Evolutionary conservation across 495 filamentous ascomycete genomes (phyloP), one percentile per base, ranked within the genome.

Genomic region (Trichoderma asperelloides): DNA sequence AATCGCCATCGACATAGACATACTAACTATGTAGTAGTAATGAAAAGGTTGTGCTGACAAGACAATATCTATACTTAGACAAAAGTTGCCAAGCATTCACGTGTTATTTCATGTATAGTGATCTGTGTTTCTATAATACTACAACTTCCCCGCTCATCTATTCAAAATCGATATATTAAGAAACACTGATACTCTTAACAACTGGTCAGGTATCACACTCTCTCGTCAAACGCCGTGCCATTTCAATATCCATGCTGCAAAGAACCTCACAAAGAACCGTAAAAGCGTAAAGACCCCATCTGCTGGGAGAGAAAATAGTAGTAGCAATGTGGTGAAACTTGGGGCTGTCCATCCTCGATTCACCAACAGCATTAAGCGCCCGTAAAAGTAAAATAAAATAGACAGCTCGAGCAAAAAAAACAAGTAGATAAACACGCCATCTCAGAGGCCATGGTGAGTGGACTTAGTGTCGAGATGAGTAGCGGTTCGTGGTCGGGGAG

Each of bases 401-500:
- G 16, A 47, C n/a, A n/a, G n/a, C n/a, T n/a, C n/a, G n/a, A 47
- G 5, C 3, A 12, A 60, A 30, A 60, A 60, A 60, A 60, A 28
- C 0, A 13, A 13, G 1, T 28, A 60, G 30, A 16, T 12, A 55
- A 25, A 55, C n/a, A 55, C 37, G 28, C 37, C 28, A 23, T 0
- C 4, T 41, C n/a, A 62, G n/a, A 33, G 30, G 27, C 43, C 2
- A 11, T 23, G 43, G 43, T 6, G 6, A 55, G 6, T n/a, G 4
- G 18, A 21, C 9, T 67, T 30, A 65, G 62, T 71, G 67, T 39
- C 67, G 57, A 62, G 74, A 71, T 64, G 74, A 67, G 51, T 71
- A 72, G 16, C 79, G 73, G 69, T 79, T 76, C 49, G 76, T 74
- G 45, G 72, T 75, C 25, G 78, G 77, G 41, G 78, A 78, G 62